Evolutionary conservation across 352 stramenopile species (phyloP).

Genomic region (Achlya hypogyna): DNA sequence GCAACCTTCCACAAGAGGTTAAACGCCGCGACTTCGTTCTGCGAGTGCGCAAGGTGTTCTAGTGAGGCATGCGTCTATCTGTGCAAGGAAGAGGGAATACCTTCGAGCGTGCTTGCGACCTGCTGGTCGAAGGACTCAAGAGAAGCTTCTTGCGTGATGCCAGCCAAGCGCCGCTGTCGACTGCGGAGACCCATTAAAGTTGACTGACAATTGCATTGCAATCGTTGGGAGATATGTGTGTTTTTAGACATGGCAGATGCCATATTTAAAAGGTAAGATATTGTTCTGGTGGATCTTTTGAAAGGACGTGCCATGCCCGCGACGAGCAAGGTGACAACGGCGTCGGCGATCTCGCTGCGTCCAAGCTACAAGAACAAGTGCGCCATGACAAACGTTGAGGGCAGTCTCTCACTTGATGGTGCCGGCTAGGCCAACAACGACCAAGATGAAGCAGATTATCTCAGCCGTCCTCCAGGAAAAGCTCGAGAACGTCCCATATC

Average conservation of each 20-base stretch:
- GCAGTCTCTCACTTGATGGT: not conserved
- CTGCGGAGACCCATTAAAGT: constrained; percentile 35
- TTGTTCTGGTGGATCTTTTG: too few species aligned
- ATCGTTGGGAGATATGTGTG: not conserved
- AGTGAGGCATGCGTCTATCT: not conserved
- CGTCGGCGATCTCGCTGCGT: constrained; percentile 2
- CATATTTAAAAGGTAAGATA: too few species aligned
- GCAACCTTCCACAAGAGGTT: constrained; percentile 39
- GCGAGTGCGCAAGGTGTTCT: constrained; percentile 27
- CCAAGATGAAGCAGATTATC: constrained; percentile 76
- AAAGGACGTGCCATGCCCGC: not conserved
- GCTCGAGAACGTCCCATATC: constrained; percentile 47
- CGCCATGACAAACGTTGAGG: not conserved
- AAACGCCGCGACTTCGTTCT: constrained; percentile 34
- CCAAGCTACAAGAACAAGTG: constrained; percentile 18
- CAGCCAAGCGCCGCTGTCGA: constrained; percentile 33
- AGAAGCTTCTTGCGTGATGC: constrained; percentile 24
- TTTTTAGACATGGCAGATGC: too few species aligned
- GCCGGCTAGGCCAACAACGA: constrained; percentile 43
- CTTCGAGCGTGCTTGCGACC: not conserved
- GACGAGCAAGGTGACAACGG: not conserved
- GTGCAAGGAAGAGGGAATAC: constrained; percentile 4
- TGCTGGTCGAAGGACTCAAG: constrained; percentile 34
- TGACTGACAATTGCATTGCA: not conserved
- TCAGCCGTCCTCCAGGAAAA: constrained; percentile 55